Conservation (phyloP, 2,329 filamentous ascomycete genomes). For the Botrytis elliptica region DNA sequence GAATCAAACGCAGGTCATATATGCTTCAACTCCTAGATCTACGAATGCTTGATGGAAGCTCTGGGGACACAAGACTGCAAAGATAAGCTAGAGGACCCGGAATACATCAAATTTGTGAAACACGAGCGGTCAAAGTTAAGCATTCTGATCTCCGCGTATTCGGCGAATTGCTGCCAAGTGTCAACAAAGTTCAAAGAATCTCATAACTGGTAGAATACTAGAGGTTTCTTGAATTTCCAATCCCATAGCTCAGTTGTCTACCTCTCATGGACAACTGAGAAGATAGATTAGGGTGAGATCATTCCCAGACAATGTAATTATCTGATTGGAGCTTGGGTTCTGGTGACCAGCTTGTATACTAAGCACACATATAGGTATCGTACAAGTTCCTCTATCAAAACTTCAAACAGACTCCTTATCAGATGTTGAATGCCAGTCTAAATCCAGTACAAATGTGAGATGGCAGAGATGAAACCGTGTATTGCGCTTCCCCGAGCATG, state of each 20-base stretch:
- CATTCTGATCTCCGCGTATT: not conserved
- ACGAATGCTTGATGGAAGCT: not conserved
- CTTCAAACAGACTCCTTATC: not conserved
- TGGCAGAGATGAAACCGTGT: not conserved
- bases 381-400: not conserved
- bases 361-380: not conserved
- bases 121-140: not conserved
- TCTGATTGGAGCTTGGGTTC: not conserved
- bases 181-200: not conserved
- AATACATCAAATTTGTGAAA: rapidly evolving
- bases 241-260: not conserved
- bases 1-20: not conserved
- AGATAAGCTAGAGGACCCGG: not conserved
- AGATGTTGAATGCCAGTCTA: not conserved
- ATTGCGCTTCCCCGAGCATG: not conserved
- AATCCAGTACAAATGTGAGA: rapidly evolving
- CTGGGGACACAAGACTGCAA: not conserved
- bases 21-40: not conserved
- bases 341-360: not conserved
- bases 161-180: not conserved
- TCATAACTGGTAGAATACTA: not conserved
- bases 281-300: not conserved
- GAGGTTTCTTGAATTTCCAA: not conserved
- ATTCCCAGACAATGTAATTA: not conserved
- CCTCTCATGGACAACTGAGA: not conserved